Evolutionary conservation across 1,284 basidiomycete genomes (phyloP), one percentile per base, ranked within the genome.

Genomic region (Cutaneotrichosporon mucoides): DNA sequence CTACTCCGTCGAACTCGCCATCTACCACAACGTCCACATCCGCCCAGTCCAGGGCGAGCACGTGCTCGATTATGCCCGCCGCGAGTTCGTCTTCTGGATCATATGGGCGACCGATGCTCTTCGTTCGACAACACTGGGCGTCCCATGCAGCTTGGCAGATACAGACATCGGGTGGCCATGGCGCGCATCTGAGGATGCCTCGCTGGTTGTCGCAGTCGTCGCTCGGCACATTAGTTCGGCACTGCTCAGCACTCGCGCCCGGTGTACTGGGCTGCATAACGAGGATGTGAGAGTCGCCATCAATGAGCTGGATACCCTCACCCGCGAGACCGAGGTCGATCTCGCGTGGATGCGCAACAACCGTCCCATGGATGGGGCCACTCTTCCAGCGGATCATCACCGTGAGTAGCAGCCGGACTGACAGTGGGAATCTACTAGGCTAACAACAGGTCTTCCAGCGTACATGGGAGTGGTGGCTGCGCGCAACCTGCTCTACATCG

Each of bases 101-200:
- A 40, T 60, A 3, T 55, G 42, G 43, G 40, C 13, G 0, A 44
- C 45, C 34, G 58, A 60, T 37, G 58, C 58, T 5, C 41, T 60
- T 6, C 48, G 58, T 10, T 60, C 58, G 2, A 43, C 43, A 1
- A 46, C 41, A 9, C 46, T 49, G 9, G 48, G 53, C 11, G 51
- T 37, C 4, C 42, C 24, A 6, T 37, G 45, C 8, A 47, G 44
- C 7, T 41, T 60, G 16, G 33, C 37, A n/a, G 53, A 60, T 24
- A 54, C 55, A 8, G 58, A 60, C 49, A 10, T 55, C 6, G 58
- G 53, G 5, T 60, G 58, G 58, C 58, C 58, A 1, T 35, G 40
- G 43, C 12, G 37, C 8, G 9, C 38, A 0, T 13, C 15, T 3
- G 24, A 24, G 24, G 24, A 24, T 24, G 53, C 58, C 2, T 40